These are phyloP conservation scores for Vitis riparia DNA, from an alignment of 164 flowering plant genomes.

Conservation along the genomic window DNA sequence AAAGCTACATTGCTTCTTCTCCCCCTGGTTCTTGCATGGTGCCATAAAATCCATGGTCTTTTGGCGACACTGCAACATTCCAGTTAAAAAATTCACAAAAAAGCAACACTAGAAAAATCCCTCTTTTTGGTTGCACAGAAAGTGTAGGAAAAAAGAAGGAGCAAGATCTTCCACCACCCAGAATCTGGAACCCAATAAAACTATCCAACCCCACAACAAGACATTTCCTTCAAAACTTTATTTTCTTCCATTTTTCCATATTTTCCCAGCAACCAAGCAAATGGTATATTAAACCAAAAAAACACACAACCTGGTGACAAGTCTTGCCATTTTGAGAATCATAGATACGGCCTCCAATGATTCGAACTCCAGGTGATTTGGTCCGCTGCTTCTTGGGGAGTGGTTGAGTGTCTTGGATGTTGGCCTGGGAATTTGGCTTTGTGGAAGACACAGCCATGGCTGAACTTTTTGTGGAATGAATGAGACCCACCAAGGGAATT, in stretches of 20 bases:
- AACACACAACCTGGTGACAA: conserved; percentile 29
- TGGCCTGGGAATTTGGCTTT: too few relatives aligned
- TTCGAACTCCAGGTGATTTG: conserved; percentile 14
- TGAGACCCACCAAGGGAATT: too few relatives aligned
- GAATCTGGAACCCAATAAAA: not conserved
- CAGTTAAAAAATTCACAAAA: not conserved
- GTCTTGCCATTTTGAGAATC: conserved; percentile 25
- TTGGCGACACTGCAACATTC: conserved; percentile 52
- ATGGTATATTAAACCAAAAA: not conserved
- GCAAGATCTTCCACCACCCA: not conserved
- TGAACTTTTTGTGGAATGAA: too few relatives aligned
- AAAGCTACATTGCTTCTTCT: conserved; percentile 28
- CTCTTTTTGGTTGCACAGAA: not conserved
- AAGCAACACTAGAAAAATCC: not conserved
- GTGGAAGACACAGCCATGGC: too few relatives aligned
- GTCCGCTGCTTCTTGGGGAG: not conserved
- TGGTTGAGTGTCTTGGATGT: too few relatives aligned
- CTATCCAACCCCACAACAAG: not conserved
- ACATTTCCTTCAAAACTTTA: not conserved
- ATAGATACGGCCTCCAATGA: conserved; percentile 19
- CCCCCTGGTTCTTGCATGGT: conserved; percentile 34
- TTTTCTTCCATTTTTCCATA: not conserved
- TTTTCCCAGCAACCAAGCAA: not conserved
- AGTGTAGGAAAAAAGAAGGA: not conserved
- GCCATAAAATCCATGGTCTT: conserved; percentile 47